A percentile compares a stretch with the other conserved stretches of the same genome.
These are phyloP conservation scores for Ustilago crameri DNA, from an alignment of 1,284 basidiomycete genomes.

Conservation along the genomic window DNA sequence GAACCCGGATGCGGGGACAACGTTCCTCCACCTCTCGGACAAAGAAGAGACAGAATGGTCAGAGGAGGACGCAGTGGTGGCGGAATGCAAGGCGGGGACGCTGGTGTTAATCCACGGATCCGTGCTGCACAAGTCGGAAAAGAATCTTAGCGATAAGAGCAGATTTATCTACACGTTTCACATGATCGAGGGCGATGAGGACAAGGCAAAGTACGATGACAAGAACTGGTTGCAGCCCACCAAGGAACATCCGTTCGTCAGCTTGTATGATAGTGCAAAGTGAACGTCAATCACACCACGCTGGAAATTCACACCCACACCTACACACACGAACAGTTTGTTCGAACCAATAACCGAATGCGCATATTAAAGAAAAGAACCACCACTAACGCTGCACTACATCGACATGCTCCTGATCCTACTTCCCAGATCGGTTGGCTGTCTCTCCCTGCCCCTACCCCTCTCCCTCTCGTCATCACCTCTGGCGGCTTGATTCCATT, in stretches of 20 bases:
- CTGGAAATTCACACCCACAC: too few relatives aligned
- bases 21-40: slow-evolving; percentile 25
- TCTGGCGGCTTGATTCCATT: slow-evolving; percentile 40
- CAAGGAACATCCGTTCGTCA: slow-evolving; percentile 36
- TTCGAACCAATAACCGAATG: too few relatives aligned
- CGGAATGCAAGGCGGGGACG: slow-evolving; percentile 54
- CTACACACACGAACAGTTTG: too few relatives aligned
- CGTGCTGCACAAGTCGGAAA: slow-evolving; percentile 59
- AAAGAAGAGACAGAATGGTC: slow-evolving; percentile 51
- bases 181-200: slow-evolving; percentile 58
- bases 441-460: slow-evolving; percentile 21
- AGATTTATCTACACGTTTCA: slow-evolving; percentile 65
- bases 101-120: slow-evolving; percentile 61
- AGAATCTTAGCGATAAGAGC: slow-evolving; percentile 45
- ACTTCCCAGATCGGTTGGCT: slow-evolving; percentile 50
- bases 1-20: slow-evolving; percentile 44
- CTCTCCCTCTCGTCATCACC: slow-evolving; percentile 19
- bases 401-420: slow-evolving; percentile 63
- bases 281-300: neutral
- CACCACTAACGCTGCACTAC: slow-evolving; percentile 14
- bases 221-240: slow-evolving; percentile 61
- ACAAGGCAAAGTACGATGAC: slow-evolving; percentile 46
- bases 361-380: neutral
- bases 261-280: slow-evolving; percentile 17
- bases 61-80: slow-evolving; percentile 29